Base-by-base conservation (phyloP, 768 basidiomycete genomes). In the Mycena olivaceomarginata region DNA sequence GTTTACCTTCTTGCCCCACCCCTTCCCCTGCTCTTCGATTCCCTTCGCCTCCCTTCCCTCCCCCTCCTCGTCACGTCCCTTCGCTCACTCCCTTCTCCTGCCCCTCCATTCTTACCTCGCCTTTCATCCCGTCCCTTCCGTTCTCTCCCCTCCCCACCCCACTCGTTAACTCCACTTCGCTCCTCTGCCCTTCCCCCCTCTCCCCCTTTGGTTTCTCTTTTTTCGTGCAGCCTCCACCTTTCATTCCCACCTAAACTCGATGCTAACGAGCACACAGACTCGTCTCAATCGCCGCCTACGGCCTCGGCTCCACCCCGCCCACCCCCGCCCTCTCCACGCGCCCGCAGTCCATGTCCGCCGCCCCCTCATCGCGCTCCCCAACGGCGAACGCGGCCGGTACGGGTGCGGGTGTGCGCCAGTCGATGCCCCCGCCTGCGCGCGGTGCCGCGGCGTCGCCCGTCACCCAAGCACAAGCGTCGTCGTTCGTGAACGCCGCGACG, bases 221-320 rank as follows among this genome's bases (percentile, higher is more conserved):
- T 31, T 31, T 31, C 4, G 31, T 31, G 31, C 4, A 2, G 3
- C 31, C 4, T 31, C 31, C 31, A 3, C 31, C 25, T 31, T 31
- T 31, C 31, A 31, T 31, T 48, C n/a, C 51, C 7, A 2, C 51
- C 7, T 2, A 11, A 12, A 20, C 13, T 13, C 9, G 1, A 59
- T 70, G 25, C 76, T 67, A 25, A 56, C 45, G 12, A n/a, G 72
- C 18, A 67, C 46, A 1, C 73, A 96, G 96, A 82, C 97, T 98
- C 95, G 91, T 98, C 11, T 94, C 97, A 7, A 97, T 97, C 74
- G 91, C 94, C 1, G 87, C 90, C 20, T 96, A 92, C 83, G 97
- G 97, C 81, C 92, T 97, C n/a, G 95, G 95, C 22, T 90, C 92
- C 16, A 91, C 87, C n/a, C 89, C 91, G 0, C 85, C 87, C 2